These are phyloP conservation scores for Beauveria varroae DNA, from an alignment of 2,329 filamentous ascomycete species.

Conservation along the genomic window DNA sequence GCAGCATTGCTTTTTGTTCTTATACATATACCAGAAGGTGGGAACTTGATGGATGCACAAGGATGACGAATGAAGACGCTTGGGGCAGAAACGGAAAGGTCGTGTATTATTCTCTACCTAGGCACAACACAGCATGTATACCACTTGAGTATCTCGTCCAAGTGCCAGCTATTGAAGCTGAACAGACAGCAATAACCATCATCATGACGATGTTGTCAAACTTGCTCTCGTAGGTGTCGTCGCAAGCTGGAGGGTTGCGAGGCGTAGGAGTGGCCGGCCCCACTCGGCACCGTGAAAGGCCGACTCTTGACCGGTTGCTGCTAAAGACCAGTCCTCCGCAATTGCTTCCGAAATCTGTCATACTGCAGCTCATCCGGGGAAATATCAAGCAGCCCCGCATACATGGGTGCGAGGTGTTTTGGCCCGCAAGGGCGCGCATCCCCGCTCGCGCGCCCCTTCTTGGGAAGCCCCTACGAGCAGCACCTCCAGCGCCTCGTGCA, in stretches of 20 bases:
- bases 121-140: slow-evolving; percentile 11
- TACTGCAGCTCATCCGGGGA: slow-evolving; percentile 7
- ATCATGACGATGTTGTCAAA: not conserved
- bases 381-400: slow-evolving; percentile 13
- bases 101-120: slow-evolving; percentile 8
- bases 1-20: not conserved
- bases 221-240: too few relatives aligned
- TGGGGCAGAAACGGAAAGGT: not conserved
- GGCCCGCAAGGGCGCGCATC: slow-evolving; percentile 14
- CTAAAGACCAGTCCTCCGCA: not conserved
- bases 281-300: not conserved
- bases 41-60: not conserved
- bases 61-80: not conserved
- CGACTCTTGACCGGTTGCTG: too few relatives aligned
- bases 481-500: slow-evolving; percentile 3
- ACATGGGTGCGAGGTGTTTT: slow-evolving; percentile 13
- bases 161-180: not conserved
- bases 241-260: not conserved
- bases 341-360: not conserved
- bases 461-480: slow-evolving; percentile 10
- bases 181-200: not conserved
- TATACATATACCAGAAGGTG: slow-evolving; percentile 9
- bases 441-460: slow-evolving; percentile 14
- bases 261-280: not conserved
- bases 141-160: not conserved